Evolutionary conservation across 495 filamentous ascomycete genomes (phyloP), one percentile per base, ranked within the genome.

Genomic region (Aspergillus wentii): DNA sequence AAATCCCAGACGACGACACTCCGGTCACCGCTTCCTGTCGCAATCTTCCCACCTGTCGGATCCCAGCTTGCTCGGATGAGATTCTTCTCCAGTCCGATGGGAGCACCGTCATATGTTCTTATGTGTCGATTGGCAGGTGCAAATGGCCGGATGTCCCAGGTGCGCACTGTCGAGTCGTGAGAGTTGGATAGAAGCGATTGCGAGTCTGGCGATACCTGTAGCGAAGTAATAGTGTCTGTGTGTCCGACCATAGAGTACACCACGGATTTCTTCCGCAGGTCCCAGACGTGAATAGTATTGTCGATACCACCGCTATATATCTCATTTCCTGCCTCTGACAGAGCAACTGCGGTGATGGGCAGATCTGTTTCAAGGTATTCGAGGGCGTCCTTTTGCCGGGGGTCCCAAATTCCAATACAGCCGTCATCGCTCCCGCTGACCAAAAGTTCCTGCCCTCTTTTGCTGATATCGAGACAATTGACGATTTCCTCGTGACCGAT

Each of bases 221-320:
- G 74, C 19, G 90, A 92, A 3, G 91, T 94, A 41, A 99, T 71
- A 1, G 90, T 97, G 51, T 99, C 92, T 20, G 75, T 82, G 54
- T 99, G 92, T 2, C 94, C 92, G 7, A 84, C 49, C 76, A 99
- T 82, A 2, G 85, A 80, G 54, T 95, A 95, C 7, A 85, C 78
- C 1, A 95, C 76, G 0, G 79, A 78, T 56, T 90, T 87, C 66
- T 95, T 96, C 46, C 94, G 80, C 41, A 96, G 61, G 64, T 99
- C 94, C 88, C 91, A 99, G 5, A 92, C 86, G 54, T 94, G 89
- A 56, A 99, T 94, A 40, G 94, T 88, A 48, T 96, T 95, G 58
- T 97, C 92, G 39, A 99, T 96, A 8, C 89, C 85, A 23, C 92
- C 92, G 13, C 84, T 89, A 58, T 89, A 99, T 5, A 99, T 75